Base-by-base conservation (phyloP, 305 asterid species). In the Fraxinus dipetala region DNA sequence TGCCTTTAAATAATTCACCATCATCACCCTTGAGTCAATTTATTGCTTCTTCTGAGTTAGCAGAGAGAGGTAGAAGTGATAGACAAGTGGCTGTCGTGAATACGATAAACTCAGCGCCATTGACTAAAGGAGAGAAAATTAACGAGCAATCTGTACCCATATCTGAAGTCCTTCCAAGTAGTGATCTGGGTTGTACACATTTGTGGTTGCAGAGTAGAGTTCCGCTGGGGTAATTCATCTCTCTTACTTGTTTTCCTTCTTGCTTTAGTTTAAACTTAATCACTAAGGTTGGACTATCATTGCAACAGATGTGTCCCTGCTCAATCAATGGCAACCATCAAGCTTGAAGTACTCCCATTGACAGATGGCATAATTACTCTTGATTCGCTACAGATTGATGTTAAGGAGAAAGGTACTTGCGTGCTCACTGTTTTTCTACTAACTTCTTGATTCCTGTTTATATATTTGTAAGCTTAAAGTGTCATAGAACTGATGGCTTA, bases 181-280 rank as follows among this genome's bases (percentile, higher is more conserved):
- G 90, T 79, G 98, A 93, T 90, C 82, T 89, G 83, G 93, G 97
- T 34, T 93, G 98, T 93, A 88, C 97, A 65, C 99, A 96, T 88
- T 88, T 96, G 81, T 96, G 99, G 99, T 89, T 96, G 87, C 98
- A 96, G 90, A 96, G 99, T 83, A 89, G 97, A 90, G 98, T 94
- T 80, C 99, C 98, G 4, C 88, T 96, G 31, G 99, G 99, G 99
- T 96, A 92, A 86, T 70, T 48, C 32, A 77, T 83, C 83, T 76
- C 85, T 76, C 20, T 72, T 73, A 38, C 48, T 30, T 30, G 16
- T 74, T 10, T 78, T 77, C 40, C n/a, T 75, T 1, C 63, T 80
- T 67, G 38, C 78, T 76, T 81, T 63, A 32, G 72, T 86, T 79
- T 40, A 74, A 80, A 72, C 85, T 79, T 79, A 36, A 75, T 61